phyloP scores from a whole-genome alignment of 1,284 basidiomycete genomes.

The Tilletia indica region DNA sequence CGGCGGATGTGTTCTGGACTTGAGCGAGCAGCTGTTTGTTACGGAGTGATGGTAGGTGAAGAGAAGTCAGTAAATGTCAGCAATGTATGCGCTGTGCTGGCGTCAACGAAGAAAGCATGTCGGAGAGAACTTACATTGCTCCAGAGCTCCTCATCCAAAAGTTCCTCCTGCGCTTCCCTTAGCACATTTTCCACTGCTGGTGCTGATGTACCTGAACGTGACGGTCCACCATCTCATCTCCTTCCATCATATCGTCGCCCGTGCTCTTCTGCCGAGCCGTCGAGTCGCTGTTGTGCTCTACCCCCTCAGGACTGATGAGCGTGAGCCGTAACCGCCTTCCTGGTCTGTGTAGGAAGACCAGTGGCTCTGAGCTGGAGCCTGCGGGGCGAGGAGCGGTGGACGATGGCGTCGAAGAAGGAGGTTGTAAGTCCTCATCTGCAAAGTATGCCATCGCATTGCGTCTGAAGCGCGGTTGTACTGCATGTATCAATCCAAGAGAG shows the following conservation, averaged over 20 bases:
- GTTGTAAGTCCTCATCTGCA: background rate
- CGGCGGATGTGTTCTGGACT: background rate
- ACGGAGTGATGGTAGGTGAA: no score
- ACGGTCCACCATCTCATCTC: background rate
- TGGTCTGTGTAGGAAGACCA: background rate
- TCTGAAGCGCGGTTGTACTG: background rate
- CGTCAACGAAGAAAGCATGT: no score
- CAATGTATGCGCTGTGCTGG: background rate
- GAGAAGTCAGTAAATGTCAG: background rate
- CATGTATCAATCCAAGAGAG: background rate
- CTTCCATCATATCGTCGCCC: background rate
- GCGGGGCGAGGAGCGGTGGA: no score
- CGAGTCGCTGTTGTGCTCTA: background rate
- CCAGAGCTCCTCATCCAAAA: conserved; percentile 15
- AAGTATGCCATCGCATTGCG: conserved; percentile 1
- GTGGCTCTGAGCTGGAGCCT: background rate
- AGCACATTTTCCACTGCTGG: background rate
- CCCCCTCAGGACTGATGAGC: background rate
- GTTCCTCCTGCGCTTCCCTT: conserved; percentile 5
- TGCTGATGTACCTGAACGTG: no score
- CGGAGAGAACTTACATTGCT: background rate
- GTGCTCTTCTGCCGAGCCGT: background rate
- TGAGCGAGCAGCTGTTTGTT: background rate
- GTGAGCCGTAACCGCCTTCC: background rate
- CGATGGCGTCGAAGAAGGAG: no score